A percentile compares a stretch with the other conserved stretches of the same genome.
phyloP scores from a whole-genome alignment of 169 alveolate species.

The Cryptosporidium felis region DNA sequence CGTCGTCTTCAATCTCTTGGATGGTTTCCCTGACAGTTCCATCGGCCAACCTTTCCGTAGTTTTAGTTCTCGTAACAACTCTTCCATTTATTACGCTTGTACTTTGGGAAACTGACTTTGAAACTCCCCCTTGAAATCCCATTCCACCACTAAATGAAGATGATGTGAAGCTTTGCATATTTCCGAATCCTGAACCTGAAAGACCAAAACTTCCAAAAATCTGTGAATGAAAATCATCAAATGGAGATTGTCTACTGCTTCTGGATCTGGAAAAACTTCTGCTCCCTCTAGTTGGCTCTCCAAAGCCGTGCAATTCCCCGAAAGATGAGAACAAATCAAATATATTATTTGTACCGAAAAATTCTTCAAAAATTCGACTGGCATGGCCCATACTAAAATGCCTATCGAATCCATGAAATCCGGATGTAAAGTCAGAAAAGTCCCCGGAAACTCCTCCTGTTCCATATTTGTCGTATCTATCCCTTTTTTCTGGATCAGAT shows the following conservation, averaged over 20 bases:
- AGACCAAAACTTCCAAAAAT: constrained; percentile 47
- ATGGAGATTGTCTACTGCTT: constrained; percentile 28
- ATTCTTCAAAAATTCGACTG: constrained; percentile 70
- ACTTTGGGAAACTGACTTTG: constrained; percentile 57
- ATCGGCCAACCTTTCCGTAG: constrained; percentile 61
- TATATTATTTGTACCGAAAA: constrained; percentile 71
- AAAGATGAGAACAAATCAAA: constrained; percentile 68
- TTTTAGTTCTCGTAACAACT: constrained; percentile 52
- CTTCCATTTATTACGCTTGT: constrained; percentile 62
- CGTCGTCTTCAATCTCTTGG: constrained; percentile 63
- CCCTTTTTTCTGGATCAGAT: constrained; percentile 87
- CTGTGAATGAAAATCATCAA: constrained; percentile 58
- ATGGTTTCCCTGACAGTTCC: constrained; percentile 60
- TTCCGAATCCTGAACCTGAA: constrained; percentile 56
- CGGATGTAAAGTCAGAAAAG: constrained; percentile 74
- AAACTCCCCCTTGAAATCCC: constrained; percentile 52
- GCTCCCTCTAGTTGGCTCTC: constrained; percentile 7
- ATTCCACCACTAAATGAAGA: constrained; percentile 33
- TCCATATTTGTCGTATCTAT: constrained; percentile 80
- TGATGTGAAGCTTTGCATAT: constrained; percentile 31
- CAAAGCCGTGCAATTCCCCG: constrained; percentile 46
- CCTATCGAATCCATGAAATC: constrained; percentile 69
- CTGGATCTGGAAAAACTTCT: constrained; percentile 42
- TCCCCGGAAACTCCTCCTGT: constrained; percentile 81
- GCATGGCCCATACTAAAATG: constrained; percentile 72